These are phyloP conservation scores for Scedosporium minutisporum DNA, from an alignment of 2,329 filamentous ascomycete genomes.

Conservation along the genomic window DNA sequence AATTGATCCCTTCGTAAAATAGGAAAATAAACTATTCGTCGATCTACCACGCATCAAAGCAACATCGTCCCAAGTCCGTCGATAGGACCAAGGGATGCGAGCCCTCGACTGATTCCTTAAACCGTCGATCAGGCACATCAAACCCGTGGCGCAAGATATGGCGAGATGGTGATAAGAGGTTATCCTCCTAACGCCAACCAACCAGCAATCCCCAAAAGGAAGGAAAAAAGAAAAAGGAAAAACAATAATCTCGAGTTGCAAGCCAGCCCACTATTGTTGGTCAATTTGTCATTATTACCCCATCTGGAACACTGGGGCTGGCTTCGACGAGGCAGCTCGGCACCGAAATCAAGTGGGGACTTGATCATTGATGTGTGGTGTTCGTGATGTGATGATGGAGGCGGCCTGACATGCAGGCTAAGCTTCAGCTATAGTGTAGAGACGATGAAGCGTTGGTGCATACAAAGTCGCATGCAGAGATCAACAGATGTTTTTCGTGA, in stretches of 20 bases:
- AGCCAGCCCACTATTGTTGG: background rate
- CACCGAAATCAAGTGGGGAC: background rate
- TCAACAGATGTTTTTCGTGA: no score
- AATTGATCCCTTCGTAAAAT: no score
- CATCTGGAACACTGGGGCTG: background rate
- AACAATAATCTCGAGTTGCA: background rate
- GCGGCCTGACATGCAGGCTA: no score
- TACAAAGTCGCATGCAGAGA: no score
- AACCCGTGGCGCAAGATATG: background rate
- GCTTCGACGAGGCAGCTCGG: background rate
- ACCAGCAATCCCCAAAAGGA: no score
- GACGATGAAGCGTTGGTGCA: no score
- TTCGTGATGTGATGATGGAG: no score
- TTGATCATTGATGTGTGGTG: no score
- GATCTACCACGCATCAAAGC: no score
- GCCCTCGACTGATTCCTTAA: background rate
- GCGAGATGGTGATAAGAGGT: background rate
- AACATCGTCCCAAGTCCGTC: no score
- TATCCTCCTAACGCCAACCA: background rate
- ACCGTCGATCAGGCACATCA: background rate
- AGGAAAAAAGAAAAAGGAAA: background rate
- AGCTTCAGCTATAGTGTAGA: no score
- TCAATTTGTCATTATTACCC: background rate
- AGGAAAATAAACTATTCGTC: no score
- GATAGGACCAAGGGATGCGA: background rate